phyloP scores from a whole-genome alignment of 2,329 filamentous ascomycete genomes.

The Paramyrothecium sp. region DNA sequence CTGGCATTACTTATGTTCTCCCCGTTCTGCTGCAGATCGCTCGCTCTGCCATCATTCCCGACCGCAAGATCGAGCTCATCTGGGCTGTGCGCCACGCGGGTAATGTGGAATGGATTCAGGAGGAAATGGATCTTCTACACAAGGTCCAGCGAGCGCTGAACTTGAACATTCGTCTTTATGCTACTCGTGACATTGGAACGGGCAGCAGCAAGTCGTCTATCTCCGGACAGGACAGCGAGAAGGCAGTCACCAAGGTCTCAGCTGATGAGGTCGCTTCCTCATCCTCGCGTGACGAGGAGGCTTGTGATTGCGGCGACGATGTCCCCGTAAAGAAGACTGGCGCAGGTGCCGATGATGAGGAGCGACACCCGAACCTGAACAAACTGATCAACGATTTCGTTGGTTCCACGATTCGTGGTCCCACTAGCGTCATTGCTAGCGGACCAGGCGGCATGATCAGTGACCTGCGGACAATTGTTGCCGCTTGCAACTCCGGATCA shows the following conservation, averaged over 20 bases:
- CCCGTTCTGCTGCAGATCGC: conserved; percentile 32
- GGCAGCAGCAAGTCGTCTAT: background rate
- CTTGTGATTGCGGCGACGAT: conserved; percentile 23
- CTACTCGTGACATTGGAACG: conserved; percentile 49
- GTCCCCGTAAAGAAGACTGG: conserved; percentile 27
- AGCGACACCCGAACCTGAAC: conserved; percentile 43
- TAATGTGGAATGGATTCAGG: conserved; percentile 57
- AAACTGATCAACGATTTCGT: conserved; percentile 49
- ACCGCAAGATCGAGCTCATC: conserved; percentile 56
- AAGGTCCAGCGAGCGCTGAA: conserved; percentile 32
- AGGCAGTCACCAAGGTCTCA: conserved; percentile 12
- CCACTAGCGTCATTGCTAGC: conserved; percentile 58
- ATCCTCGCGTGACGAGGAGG: conserved; percentile 15
- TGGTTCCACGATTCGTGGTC: conserved; percentile 40
- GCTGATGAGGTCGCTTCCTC: conserved; percentile 18
- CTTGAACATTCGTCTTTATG: conserved; percentile 55
- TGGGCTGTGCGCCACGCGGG: conserved; percentile 59
- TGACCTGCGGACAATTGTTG: conserved; percentile 55
- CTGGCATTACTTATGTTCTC: conserved; percentile 38
- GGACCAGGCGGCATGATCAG: conserved; percentile 59
- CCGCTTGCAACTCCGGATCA: conserved; percentile 47
- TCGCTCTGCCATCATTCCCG: conserved; percentile 39
- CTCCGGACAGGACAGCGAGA: conserved; percentile 17
- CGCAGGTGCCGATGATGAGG: conserved; percentile 22
- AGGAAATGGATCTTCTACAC: conserved; percentile 52